Evolutionary conservation across 1,139 yeast genomes (phyloP), one percentile per base, ranked within the genome.

Genomic region (Pichia norvegensis): DNA sequence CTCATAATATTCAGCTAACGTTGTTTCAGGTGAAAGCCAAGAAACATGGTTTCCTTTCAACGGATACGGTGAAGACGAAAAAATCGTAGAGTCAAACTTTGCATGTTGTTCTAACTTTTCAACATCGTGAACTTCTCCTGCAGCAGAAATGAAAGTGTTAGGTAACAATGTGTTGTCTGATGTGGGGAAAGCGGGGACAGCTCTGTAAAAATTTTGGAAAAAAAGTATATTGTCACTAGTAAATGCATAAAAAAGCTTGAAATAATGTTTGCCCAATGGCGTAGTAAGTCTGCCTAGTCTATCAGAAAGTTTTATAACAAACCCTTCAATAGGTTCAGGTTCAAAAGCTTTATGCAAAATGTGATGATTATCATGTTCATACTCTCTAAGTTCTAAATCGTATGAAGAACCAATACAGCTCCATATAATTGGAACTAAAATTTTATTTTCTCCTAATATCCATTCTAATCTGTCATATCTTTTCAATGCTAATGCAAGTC

Each of bases 321-420:
- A 86, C 0, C 97, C 96, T 63, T 86, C 95, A 9, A 85, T 62
- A 0, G 94, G 81, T 0, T 63, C 51, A 0, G 95, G 95, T 55
- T 84, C 92, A 1, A 56, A 17, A 20, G 16, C 20, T 16, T 31
- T 31, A 31, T 17, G 19, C 10, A 31, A 31, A 31, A 16, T 16
- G 19, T 31, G 19, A 37, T 68, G 64, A 2, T 80, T 70, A 46
- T 71, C 73, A 38, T 76, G 74, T 13, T 62, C 55, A 40, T 74
- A 65, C n/a, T 73, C 71, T 41, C 94, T 67, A 13, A 83, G 57
- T 54, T 85, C 88, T 21, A 85, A 62, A 45, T 70, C 76, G 57
- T 73, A 75, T 0, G 74, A 64, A 17, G 59, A 43, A 55, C 56
- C 46, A 46, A 49, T 64, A 72, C 66, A 1, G 69, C 67, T 45